Evolutionary conservation across 192 early-diverging fungal genomes (phyloP), one percentile per base, ranked within the genome.

Genomic region (Thamnidium elegans): DNA sequence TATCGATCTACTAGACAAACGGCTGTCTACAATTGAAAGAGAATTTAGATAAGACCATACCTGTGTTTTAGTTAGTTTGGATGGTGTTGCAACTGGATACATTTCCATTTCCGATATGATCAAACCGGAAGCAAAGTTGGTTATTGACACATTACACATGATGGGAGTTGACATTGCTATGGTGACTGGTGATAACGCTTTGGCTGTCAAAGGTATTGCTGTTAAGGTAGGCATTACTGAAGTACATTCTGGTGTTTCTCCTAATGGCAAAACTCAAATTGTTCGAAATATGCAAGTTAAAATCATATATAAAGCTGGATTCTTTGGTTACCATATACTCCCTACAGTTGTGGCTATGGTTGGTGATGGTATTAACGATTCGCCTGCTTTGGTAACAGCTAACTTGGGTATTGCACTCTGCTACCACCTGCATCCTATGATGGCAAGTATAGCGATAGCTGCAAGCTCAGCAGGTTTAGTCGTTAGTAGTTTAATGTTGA

Each of bases 351-450:
- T 94, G 0, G 96, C 94, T 10, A 94, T 98, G 91, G 89, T 96
- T 3, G 96, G 96, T 14, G 96, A 98, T 70, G 96, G 96, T 43
- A 87, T 96, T 71, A 98, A 98, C 61, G 96, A 98, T 62, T 91
- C 93, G 14, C 93, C 93, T 8, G 90, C 92, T 13, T 73, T 98
- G 55, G 94, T 93, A 0, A 81, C 84, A 6, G 80, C 90, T 8
- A 84, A 96, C 62, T 73, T 98, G n/a, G 94, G 94, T 1, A 91
- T 98, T 66, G 92, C 94, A 0, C 74, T 97, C 32, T 87, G 85
- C 8, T 78, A 85, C 15, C 83, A 88, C 65, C 55, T 98, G 58
- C 94, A 86, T 32, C 93, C 96, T 0, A 94, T 97, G 89, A 76
- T 94, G 71, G 92, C 94, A 0, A 94, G 96, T 14, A 76, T 93